These are phyloP conservation scores for Penicillium cataractarum DNA, from an alignment of 495 filamentous ascomycete genomes.

Conservation along the genomic window DNA sequence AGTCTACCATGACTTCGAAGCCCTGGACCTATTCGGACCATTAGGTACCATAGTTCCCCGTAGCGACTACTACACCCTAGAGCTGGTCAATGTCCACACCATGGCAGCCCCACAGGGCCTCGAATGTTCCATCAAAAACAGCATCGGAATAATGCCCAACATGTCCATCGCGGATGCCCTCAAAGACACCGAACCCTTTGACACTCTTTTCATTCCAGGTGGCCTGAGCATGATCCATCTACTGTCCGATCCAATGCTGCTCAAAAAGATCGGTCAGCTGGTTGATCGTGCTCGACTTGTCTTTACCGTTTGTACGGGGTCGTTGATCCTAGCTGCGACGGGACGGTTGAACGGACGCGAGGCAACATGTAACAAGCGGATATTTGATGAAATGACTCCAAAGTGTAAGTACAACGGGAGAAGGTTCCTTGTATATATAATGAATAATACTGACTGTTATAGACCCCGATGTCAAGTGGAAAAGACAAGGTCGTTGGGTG, in stretches of 20 bases:
- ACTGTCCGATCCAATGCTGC: not conserved
- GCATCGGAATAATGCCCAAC: not conserved
- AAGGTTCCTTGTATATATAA: not conserved
- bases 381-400: not conserved
- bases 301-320: slow-evolving; percentile 3
- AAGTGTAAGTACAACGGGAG: not conserved
- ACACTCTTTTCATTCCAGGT: not conserved
- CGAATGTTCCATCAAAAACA: not conserved
- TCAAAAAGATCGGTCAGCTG: not conserved
- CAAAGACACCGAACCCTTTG: not conserved
- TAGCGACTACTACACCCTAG: slow-evolving; percentile 7
- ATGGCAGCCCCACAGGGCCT: not conserved
- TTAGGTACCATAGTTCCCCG: slow-evolving; percentile 6
- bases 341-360: not conserved
- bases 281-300: not conserved
- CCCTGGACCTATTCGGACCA: slow-evolving; percentile 8
- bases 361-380: slow-evolving; percentile 2
- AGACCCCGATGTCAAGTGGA: slow-evolving; percentile 1
- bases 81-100: slow-evolving; percentile 6
- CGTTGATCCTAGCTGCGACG: not conserved
- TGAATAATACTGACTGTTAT: not conserved
- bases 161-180: not conserved
- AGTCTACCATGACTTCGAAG: slow-evolving; percentile 7
- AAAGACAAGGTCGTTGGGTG: slow-evolving; percentile 3
- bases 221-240: not conserved